Percentiles rank a stretch among this genome's conserved stretches.
Evolutionary conservation across 345 rosid genomes (phyloP).

Genomic region (Brassica carinata): DNA sequence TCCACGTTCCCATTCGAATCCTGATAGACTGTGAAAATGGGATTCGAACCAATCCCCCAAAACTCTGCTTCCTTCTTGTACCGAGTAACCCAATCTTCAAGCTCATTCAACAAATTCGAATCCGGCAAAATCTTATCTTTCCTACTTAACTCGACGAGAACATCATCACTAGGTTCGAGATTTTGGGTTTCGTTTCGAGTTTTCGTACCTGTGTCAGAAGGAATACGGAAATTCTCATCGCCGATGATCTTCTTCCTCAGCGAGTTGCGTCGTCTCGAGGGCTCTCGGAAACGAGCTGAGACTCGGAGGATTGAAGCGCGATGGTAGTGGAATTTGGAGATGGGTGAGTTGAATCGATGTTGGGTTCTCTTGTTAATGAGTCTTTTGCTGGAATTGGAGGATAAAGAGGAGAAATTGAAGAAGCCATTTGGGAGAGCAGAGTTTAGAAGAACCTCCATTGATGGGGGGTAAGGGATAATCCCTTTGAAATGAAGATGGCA

Average conservation of each 20-base stretch:
- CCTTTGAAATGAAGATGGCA: not conserved
- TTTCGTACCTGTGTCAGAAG: slow-evolving; percentile 42
- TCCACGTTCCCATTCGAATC: slow-evolving; percentile 61
- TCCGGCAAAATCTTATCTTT: slow-evolving; percentile 42
- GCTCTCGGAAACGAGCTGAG: slow-evolving; percentile 62
- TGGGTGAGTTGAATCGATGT: slow-evolving; percentile 24
- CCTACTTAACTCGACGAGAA: slow-evolving; percentile 28
- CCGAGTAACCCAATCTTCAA: slow-evolving; percentile 70
- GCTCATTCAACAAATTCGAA: slow-evolving; percentile 54
- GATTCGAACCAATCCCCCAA: slow-evolving; percentile 79
- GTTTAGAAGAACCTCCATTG: slow-evolving; percentile 53
- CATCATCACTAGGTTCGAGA: slow-evolving; percentile 27
- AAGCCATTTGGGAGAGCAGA: slow-evolving; percentile 33
- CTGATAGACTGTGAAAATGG: slow-evolving; percentile 60
- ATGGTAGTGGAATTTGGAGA: slow-evolving; percentile 31
- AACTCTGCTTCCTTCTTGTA: slow-evolving; percentile 60
- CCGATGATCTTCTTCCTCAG: slow-evolving; percentile 64
- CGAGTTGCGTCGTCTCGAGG: slow-evolving; percentile 61
- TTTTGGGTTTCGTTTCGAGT: slow-evolving; percentile 20
- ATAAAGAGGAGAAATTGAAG: slow-evolving; percentile 37
- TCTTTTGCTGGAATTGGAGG: slow-evolving; percentile 40
- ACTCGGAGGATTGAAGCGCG: slow-evolving; percentile 35
- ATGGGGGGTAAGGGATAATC: not conserved
- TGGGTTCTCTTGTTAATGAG: slow-evolving; percentile 31
- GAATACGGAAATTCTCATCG: slow-evolving; percentile 49